Percentiles rank a stretch among this genome's conserved stretches.
These are phyloP conservation scores for Pestalotiopsis sp. DNA, from an alignment of 2,329 filamentous ascomycete genomes.

Conservation along the genomic window DNA sequence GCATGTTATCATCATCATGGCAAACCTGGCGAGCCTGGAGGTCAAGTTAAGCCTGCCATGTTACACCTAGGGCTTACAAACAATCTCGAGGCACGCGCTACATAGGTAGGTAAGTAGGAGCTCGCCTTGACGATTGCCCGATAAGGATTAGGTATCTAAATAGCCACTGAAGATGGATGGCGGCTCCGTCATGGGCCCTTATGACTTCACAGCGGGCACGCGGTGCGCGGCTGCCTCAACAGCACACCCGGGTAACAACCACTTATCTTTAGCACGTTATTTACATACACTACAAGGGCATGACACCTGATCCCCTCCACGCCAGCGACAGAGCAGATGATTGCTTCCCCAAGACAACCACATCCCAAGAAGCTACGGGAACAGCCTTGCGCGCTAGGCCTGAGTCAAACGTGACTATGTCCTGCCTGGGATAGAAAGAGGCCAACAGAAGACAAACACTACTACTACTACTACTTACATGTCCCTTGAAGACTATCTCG, in stretches of 20 bases:
- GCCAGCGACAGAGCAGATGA: conserved; percentile 12
- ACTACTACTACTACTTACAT: background rate
- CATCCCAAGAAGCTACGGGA: background rate
- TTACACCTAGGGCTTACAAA: too few species aligned
- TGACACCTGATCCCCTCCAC: conserved; percentile 11
- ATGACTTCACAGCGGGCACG: conserved; percentile 15
- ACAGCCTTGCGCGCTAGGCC: background rate
- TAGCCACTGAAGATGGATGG: background rate
- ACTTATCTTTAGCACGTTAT: background rate
- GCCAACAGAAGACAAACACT: background rate
- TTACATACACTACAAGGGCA: background rate
- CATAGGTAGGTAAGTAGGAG: too few species aligned
- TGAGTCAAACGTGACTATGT: conserved; percentile 1
- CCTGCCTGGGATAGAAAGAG: background rate
- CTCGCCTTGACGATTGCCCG: background rate
- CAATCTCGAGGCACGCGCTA: too few species aligned
- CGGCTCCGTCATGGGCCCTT: background rate
- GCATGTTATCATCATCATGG: too few species aligned
- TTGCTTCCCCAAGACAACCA: conserved; percentile 12
- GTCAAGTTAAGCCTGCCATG: too few species aligned
- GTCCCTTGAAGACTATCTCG: background rate
- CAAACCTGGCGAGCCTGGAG: too few species aligned
- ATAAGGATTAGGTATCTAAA: background rate
- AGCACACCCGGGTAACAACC: background rate
- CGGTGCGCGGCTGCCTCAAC: conserved; percentile 14